Evolutionary conservation across 768 basidiomycete genomes (phyloP), one percentile per base, ranked within the genome.

Genomic region (Pisolithus marmoratus): DNA sequence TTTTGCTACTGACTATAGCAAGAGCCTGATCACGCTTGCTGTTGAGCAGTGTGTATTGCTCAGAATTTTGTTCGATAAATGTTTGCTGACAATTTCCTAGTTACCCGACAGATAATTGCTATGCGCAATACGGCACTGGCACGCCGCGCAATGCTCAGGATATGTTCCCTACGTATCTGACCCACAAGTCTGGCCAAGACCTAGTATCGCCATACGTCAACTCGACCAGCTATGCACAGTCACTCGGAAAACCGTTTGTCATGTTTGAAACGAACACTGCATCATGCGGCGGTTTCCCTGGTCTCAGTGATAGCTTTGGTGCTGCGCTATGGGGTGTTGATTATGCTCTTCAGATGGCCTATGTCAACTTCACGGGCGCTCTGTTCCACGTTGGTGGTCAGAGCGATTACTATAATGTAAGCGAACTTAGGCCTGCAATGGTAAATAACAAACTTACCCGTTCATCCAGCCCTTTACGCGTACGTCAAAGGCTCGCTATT

Each of bases 61-160:
- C 27, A 19, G 20, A 40, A 22, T 17, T 0, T 38, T 34, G 12
- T 20, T 20, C 46, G 34, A 41, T 46, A 27, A 26, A 38, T 19
- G 9, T 41, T 14, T 20, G 23, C 42, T 48, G 17, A 69, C 66
- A 34, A 46, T 56, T 43, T 23, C 48, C 5, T 49, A 83, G 83
- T 52, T 83, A 84, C 53, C 80, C 80, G 8, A 71, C 68, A 8
- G 77, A 85, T 65, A 87, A 87, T 55, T 88, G 85, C 55, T 76
- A 69, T 22, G 78, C 77, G 5, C 63, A 70, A 50, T 83, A 70
- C 49, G 71, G 70, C 5, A 68, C 70, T 19, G 80, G 79, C 2
- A 53, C 55, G 0, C 59, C 63, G 27, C 59, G 66, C 31, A 66
- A 73, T 53, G 77, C 76, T 7, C 82, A 81, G 57, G 60, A 63